A percentile compares a stretch with the other conserved stretches of the same genome.
Conservation (phyloP, 75 land plant species). For the Isoetes taiwanensis region DNA sequence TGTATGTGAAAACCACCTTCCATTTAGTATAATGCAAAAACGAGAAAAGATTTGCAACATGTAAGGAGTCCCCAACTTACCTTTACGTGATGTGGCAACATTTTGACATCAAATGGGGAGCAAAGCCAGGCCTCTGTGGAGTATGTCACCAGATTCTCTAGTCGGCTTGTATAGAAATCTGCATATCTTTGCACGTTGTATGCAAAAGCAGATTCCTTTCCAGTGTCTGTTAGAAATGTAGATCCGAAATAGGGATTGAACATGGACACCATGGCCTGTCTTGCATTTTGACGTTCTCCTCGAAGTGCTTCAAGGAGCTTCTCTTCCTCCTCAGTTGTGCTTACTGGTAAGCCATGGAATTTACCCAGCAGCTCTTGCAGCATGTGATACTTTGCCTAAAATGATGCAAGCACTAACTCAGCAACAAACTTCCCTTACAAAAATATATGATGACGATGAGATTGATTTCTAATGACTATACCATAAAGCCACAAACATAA, state of each 20-base stretch:
- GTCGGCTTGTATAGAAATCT: slow-evolving; percentile 6
- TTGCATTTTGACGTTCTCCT: slow-evolving; percentile 49
- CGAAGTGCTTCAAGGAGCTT: slow-evolving; percentile 43
- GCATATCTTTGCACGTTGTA: slow-evolving; percentile 10
- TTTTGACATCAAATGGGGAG: slow-evolving; percentile 11
- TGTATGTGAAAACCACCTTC: no score
- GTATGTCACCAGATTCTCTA: slow-evolving; percentile 8
- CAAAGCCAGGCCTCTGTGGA: slow-evolving; percentile 9
- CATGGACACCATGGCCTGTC: slow-evolving; percentile 39
- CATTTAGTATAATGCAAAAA: no score
- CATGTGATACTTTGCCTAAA: slow-evolving; percentile 81
- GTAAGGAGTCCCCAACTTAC: no score
- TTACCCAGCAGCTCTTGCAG: slow-evolving; percentile 82
- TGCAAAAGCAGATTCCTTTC: slow-evolving; percentile 11
- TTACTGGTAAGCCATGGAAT: slow-evolving; percentile 38
- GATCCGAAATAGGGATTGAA: slow-evolving; percentile 10
- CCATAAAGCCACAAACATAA: no score
- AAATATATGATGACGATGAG: neutral
- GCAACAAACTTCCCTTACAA: no score
- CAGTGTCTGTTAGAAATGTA: slow-evolving; percentile 12
- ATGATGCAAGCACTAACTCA: no score
- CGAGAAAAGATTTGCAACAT: no score
- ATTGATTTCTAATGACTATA: neutral
- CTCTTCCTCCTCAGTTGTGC: slow-evolving; percentile 32
- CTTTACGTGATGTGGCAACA: slow-evolving; percentile 12